Conservation (phyloP, 2,329 filamentous ascomycete genomes). For the Cytospora schulzeri region DNA sequence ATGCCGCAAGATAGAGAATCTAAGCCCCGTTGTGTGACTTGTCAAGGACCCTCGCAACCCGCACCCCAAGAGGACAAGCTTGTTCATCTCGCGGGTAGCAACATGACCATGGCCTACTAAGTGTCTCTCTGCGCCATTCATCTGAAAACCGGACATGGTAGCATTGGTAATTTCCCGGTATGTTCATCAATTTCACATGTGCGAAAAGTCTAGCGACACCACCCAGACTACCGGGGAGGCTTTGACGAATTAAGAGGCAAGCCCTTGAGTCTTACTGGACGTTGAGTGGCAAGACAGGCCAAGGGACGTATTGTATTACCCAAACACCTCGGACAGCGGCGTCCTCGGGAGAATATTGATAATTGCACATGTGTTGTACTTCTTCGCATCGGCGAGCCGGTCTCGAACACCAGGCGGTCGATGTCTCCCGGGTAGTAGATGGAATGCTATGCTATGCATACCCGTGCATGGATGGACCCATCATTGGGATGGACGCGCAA, state of each 20-base stretch:
- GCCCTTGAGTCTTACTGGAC: not conserved
- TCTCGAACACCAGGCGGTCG: not conserved
- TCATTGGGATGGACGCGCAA: not conserved
- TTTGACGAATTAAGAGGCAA: not conserved
- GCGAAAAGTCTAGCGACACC: not conserved
- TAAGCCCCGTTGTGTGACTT: not conserved
- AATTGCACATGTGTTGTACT: conserved; percentile 2
- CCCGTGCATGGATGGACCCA: not conserved
- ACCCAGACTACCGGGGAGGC: not conserved
- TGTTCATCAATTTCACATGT: not conserved
- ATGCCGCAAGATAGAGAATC: not conserved
- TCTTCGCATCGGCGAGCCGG: not conserved
- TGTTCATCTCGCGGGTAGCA: not conserved
- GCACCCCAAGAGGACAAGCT: not conserved
- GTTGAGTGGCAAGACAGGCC: not conserved
- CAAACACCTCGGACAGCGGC: conserved; percentile 6
- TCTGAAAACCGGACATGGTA: not conserved
- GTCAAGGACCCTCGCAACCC: not conserved
- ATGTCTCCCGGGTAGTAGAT: not conserved
- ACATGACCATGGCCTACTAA: not conserved
- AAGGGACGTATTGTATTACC: not conserved
- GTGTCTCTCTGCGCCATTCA: not conserved
- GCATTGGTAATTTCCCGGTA: not conserved
- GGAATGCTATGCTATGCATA: not conserved
- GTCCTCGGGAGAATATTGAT: conserved; percentile 1